phyloP scores from a whole-genome alignment of 768 basidiomycete genomes.

The Termitomyces heimii region DNA sequence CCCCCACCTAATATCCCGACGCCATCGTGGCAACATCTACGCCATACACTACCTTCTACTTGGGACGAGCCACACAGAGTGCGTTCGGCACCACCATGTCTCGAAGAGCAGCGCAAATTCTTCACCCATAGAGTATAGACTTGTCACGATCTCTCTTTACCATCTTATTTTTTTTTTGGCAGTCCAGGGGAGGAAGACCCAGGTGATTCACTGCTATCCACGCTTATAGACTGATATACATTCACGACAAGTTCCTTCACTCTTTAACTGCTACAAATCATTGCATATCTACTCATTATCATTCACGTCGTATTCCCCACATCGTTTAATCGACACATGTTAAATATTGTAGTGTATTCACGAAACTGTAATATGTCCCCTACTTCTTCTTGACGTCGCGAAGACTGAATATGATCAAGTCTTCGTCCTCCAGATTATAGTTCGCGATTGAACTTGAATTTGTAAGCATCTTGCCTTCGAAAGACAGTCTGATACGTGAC shows the following conservation, averaged over 20 bases:
- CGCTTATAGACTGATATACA: not conserved
- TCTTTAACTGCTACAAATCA: not conserved
- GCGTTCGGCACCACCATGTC: conserved; percentile 13
- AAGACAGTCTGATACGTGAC: conserved; percentile 77
- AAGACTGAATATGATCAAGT: conserved; percentile 70
- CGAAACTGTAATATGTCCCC: not conserved
- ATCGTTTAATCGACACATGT: conserved; percentile 4
- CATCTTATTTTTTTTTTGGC: conserved; percentile 10
- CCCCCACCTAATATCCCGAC: not conserved
- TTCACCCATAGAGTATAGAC: not conserved
- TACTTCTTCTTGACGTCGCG: conserved; percentile 66
- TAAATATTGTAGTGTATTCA: conserved; percentile 6
- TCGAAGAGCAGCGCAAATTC: conserved; percentile 8
- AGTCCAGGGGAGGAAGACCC: conserved; percentile 16
- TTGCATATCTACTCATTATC: not conserved
- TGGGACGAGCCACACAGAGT: conserved; percentile 13
- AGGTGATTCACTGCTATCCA: not conserved
- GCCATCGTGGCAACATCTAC: conserved; percentile 16
- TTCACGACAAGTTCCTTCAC: not conserved
- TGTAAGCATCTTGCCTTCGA: conserved; percentile 79
- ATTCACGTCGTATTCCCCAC: not conserved
- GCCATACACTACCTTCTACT: conserved; percentile 4
- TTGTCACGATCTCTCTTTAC: not conserved
- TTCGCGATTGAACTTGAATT: conserved; percentile 80
- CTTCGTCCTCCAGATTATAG: conserved; percentile 91